Evolutionary conservation across 2,329 filamentous ascomycete species (phyloP), one percentile per base, ranked within the genome.

Genomic region (Trichoderma afroharzianum): DNA sequence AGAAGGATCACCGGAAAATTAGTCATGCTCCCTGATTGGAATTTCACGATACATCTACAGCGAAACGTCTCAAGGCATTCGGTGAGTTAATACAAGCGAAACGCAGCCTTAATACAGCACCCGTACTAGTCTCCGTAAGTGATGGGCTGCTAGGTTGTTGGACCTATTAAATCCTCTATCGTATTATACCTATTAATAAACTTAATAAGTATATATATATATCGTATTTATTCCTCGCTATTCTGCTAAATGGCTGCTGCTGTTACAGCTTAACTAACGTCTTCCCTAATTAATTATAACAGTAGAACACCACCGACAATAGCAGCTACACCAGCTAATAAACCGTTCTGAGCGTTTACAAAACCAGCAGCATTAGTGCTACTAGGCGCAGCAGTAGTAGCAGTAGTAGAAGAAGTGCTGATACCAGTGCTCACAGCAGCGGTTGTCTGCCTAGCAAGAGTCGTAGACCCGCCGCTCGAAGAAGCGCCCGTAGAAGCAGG

Each of bases 241-340:
- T 39, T 9, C 6, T 18, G 11, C 8, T 36, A 68, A 15, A 68
- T 68, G 8, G 33, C 64, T 59, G 55, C 53, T 26, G 12, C 24
- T 59, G 43, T 26, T 21, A 4, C 12, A 15, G 18, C 28, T 53
- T 4, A 59, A 68, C 53, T 1, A 39, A 58, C 26, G 36, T 32
- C 24, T 24, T 24, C 24, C 4, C 36, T 3, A 7, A 36, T 75
- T 3, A 7, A 36, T 75, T 79, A 83, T 50, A 83, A 32, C 63
- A 82, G 62, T 73, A 83, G 74, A 24, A 76, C 79, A 71, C 79
- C 80, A 6, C 80, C 81, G 26, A 81, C 75, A 50, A 80, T 59
- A 12, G 77, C 79, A 26, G 78, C 81, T 30, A 81, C 77, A n/a
- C 81, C 81, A 59, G 79, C 78, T 32, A 83, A 36, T 4, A 82